Base-by-base conservation (phyloP, 495 filamentous ascomycete species). In the Podospora pseudopauciseta region DNA sequence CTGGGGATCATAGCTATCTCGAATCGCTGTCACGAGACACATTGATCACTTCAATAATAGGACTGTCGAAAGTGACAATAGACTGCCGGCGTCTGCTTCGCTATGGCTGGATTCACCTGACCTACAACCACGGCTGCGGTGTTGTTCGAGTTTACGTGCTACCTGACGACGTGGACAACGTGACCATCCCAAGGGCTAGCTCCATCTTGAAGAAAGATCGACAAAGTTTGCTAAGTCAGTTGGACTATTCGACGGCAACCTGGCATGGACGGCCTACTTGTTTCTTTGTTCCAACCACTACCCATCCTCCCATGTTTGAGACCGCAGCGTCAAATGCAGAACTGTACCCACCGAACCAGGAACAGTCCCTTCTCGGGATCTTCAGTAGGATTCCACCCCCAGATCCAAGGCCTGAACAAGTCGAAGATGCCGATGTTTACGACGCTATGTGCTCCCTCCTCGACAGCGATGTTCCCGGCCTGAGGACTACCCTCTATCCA, bases 361-460 rank as follows among this genome's bases (percentile, higher is more conserved):
- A 89, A 5, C 67, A 68, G 15, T 92, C 91, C 0, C 77, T 97
- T 0, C 91, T 93, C 71, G 87, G 92, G 67, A 86, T 97, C 69
- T 98, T 96, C 80, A 98, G 97, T 79, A 91, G 84, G 3, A 79
- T 97, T 9, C 83, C 90, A 13, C 88, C 93, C 11, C 94, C 94
- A 0, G 72, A 82, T 2, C 91, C 92, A 7, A 69, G 70, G 0
- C 80, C 85, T 3, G 78, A 86, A 6, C 63, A 65, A 0, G 81
- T 93, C 28, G 66, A 73, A 1, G 86, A 92, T 69, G 75, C 73
- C 3, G 86, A 90, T 69, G 82, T 85, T 0, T 83, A 79, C 32
- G 78, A 84, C 11, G 87, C 90, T 0, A 89, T 94, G 78, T 74
- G 86, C 58, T 83, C 83, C 5, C 73, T 98, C 13, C 75, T 97